Percentiles rank a stretch among this genome's conserved stretches.
phyloP scores from a whole-genome alignment of 257 asterid genomes.

The Penstemon barbatus region DNA sequence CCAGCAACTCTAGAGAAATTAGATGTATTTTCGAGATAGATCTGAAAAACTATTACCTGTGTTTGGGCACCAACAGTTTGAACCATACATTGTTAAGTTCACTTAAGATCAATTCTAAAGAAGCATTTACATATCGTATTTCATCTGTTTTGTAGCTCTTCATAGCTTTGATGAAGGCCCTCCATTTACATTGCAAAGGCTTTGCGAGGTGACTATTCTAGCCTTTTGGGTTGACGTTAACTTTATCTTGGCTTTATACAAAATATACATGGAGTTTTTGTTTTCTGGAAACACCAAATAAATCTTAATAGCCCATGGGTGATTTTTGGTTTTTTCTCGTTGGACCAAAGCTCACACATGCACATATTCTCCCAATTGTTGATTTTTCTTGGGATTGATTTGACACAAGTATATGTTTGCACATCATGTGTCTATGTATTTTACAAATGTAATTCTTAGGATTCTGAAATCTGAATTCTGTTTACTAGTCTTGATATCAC shows the following conservation, averaged over 20 bases:
- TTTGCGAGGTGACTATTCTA: constrained; percentile 71
- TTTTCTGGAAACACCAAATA: constrained; percentile 4
- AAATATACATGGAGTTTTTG: not conserved
- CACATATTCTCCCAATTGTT: constrained; percentile 7
- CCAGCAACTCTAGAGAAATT: constrained; percentile 5
- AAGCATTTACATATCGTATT: constrained; percentile 15
- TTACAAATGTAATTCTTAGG: not conserved
- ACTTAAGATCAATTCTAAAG: not conserved
- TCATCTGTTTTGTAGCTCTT: constrained; percentile 64
- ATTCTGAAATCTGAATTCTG: constrained; percentile 6
- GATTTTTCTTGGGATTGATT: not conserved
- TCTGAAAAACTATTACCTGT: constrained; percentile 8
- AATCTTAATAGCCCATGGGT: not conserved
- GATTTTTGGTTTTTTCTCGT: constrained; percentile 10
- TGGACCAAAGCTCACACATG: not conserved
- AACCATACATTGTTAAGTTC: constrained; percentile 4
- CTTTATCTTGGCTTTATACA: not conserved
- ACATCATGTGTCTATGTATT: not conserved
- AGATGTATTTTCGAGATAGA: not conserved
- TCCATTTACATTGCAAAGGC: constrained; percentile 95
- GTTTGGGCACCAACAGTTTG: constrained; percentile 6
- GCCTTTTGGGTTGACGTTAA: not conserved
- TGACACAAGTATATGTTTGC: constrained; percentile 1
- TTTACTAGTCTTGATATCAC: constrained; percentile 18
- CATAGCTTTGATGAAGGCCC: constrained; percentile 84